Evolutionary conservation across 257 asterid species (phyloP).

Genomic region (Marsdenia floribunda): DNA sequence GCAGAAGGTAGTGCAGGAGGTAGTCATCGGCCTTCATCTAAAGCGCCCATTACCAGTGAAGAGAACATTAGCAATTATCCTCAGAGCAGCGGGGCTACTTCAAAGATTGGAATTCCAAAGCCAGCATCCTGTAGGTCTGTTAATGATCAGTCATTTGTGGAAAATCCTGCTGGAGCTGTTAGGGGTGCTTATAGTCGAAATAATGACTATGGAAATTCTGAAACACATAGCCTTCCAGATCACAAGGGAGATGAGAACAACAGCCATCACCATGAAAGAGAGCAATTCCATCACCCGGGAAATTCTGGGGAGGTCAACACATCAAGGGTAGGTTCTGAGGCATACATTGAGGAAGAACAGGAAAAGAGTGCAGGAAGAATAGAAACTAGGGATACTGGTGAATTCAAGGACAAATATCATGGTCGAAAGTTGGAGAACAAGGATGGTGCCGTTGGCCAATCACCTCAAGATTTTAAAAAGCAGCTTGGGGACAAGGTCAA

Average conservation of each 20-base stretch:
- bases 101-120: conserved; percentile 45
- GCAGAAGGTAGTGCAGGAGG: conserved; percentile 75
- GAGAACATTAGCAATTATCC: conserved; percentile 36
- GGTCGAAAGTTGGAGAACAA: conserved; percentile 31
- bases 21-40: conserved; percentile 47
- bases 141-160: conserved; percentile 25
- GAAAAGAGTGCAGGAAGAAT: conserved; percentile 37
- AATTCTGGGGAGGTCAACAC: conserved; percentile 28
- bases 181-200: conserved; percentile 24
- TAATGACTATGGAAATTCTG: conserved; percentile 26
- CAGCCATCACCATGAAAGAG: conserved; percentile 31
- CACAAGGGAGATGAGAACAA: conserved; percentile 34
- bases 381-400: conserved; percentile 40
- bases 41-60: conserved; percentile 41
- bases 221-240: conserved; percentile 17
- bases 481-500: conserved; percentile 67
- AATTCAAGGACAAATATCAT: conserved; percentile 43
- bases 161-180: conserved; percentile 25
- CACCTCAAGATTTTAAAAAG: conserved; percentile 44
- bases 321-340: conserved; percentile 28
- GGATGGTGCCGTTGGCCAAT: conserved; percentile 40
- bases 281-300: conserved; percentile 29
- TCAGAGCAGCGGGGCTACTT: conserved; percentile 38
- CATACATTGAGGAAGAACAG: conserved; percentile 30
- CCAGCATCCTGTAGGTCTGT: conserved; percentile 34